These are phyloP conservation scores for Lentinula edodes DNA, from an alignment of 768 basidiomycete species.

Conservation along the genomic window DNA sequence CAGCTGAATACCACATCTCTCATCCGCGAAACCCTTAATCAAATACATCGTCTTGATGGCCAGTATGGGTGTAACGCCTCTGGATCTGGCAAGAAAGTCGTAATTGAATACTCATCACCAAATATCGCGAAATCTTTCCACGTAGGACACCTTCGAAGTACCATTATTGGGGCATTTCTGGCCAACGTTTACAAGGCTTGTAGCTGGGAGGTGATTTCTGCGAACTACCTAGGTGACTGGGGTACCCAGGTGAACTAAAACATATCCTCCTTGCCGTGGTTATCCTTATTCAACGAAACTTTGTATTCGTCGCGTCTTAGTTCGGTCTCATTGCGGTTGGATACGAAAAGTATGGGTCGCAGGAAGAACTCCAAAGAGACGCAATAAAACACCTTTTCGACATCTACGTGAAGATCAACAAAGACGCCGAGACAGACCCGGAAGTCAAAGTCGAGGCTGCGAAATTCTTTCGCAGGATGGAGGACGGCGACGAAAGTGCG, in stretches of 20 bases:
- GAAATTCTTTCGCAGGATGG: conserved; percentile 91
- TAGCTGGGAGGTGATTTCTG: conserved; percentile 85
- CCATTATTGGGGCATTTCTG: conserved; percentile 98
- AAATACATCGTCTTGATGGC: conserved; percentile 71
- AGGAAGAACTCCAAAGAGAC: conserved; percentile 77
- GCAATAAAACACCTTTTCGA: conserved; percentile 94
- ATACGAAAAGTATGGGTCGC: conserved; percentile 86
- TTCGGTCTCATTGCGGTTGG: conserved; percentile 88
- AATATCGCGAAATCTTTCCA: conserved; percentile 99
- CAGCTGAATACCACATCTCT: conserved; percentile 61
- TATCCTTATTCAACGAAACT: background rate
- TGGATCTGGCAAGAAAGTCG: conserved; percentile 75
- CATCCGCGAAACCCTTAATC: conserved; percentile 59
- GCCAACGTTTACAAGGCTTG: conserved; percentile 86
- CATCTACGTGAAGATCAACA: conserved; percentile 92
- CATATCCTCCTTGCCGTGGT: background rate
- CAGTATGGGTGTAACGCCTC: conserved; percentile 79
- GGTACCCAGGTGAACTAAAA: conserved; percentile 76
- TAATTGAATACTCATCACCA: conserved; percentile 93
- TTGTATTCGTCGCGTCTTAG: conserved; percentile 25
- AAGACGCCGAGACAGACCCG: conserved; percentile 70
- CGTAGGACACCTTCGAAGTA: conserved; percentile 92
- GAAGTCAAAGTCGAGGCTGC: conserved; percentile 73
- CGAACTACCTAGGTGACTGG: conserved; percentile 99
- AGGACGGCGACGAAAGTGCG: conserved; percentile 82